phyloP scores from a whole-genome alignment of 1,284 basidiomycete species.

The Rhodotorula sp. region DNA sequence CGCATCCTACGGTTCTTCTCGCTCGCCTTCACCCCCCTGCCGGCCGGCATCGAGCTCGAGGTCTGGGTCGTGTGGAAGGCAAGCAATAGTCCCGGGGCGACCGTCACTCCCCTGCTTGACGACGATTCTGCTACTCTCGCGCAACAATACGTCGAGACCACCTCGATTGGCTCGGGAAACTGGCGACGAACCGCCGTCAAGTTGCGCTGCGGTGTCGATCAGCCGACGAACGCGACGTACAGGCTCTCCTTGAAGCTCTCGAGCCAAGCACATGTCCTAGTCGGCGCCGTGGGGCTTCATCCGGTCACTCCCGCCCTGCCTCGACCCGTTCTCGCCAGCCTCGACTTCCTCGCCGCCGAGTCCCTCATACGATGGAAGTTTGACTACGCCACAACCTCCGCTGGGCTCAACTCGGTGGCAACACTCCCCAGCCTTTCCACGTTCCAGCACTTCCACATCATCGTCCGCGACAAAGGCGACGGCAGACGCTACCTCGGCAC shows the following conservation, averaged over 20 bases:
- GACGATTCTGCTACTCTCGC: not conserved
- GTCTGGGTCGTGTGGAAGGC: not conserved
- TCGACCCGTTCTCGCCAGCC: no score
- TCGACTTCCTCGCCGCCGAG: not conserved
- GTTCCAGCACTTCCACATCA: not conserved
- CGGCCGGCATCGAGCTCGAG: not conserved
- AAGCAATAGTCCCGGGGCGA: not conserved
- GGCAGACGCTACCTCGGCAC: slow-evolving; percentile 11
- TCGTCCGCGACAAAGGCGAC: not conserved
- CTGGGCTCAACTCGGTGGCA: no score
- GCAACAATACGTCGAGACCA: not conserved
- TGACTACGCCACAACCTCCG: not conserved
- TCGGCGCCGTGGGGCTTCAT: not conserved
- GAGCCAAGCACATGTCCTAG: not conserved
- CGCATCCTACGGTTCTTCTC: not conserved
- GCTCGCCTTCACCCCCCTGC: not conserved
- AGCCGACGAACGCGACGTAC: not conserved
- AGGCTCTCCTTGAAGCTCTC: not conserved
- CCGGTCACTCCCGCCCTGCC: not conserved
- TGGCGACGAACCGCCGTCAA: not conserved
- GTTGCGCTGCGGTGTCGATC: no score
- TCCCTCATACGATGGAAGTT: not conserved
- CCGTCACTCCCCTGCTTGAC: not conserved
- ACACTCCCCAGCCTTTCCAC: no score
- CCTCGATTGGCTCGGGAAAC: not conserved